Conservation (phyloP, 768 basidiomycete genomes). For the Suillus clintonianus region DNA sequence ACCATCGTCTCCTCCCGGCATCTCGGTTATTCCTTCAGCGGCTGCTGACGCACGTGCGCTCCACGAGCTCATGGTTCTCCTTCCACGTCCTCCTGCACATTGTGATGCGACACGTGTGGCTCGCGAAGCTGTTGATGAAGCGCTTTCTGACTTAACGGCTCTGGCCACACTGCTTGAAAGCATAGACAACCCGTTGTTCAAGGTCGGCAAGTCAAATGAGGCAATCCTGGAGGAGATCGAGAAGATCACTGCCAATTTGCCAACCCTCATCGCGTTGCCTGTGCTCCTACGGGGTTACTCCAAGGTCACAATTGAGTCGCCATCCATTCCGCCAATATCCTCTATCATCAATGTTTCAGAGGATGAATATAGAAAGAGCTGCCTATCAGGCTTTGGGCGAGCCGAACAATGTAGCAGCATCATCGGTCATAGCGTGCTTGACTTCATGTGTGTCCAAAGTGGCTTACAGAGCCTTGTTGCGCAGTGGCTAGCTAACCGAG, state of each 20-base stretch:
- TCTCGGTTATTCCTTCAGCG: slow-evolving; percentile 39
- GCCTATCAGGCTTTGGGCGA: slow-evolving; percentile 72
- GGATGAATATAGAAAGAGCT: slow-evolving; percentile 65
- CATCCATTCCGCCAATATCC: slow-evolving; percentile 20
- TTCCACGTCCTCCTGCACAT: slow-evolving; percentile 62
- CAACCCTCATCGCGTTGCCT: slow-evolving; percentile 74
- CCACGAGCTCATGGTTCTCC: slow-evolving; percentile 56
- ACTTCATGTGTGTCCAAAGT: slow-evolving; percentile 45
- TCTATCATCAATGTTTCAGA: slow-evolving; percentile 59
- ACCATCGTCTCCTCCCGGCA: slow-evolving; percentile 60
- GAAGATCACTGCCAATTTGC: slow-evolving; percentile 60
- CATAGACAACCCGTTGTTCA: slow-evolving; percentile 34
- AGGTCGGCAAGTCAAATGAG: slow-evolving; percentile 19
- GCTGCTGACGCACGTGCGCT: slow-evolving; percentile 62
- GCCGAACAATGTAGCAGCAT: slow-evolving; percentile 71
- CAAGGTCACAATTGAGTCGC: slow-evolving; percentile 1
- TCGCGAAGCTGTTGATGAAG: slow-evolving; percentile 82
- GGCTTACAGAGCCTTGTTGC: slow-evolving; percentile 29
- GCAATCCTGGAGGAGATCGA: slow-evolving; percentile 46
- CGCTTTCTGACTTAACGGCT: slow-evolving; percentile 62
- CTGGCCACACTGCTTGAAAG: slow-evolving; percentile 60
- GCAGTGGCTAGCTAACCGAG: slow-evolving; percentile 47
- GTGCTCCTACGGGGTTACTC: slow-evolving; percentile 56
- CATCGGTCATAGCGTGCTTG: slow-evolving; percentile 58
- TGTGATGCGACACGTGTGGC: slow-evolving; percentile 56